Base-by-base conservation (phyloP, 805 yeast species). In the Grigorovia yakushimaensis region DNA sequence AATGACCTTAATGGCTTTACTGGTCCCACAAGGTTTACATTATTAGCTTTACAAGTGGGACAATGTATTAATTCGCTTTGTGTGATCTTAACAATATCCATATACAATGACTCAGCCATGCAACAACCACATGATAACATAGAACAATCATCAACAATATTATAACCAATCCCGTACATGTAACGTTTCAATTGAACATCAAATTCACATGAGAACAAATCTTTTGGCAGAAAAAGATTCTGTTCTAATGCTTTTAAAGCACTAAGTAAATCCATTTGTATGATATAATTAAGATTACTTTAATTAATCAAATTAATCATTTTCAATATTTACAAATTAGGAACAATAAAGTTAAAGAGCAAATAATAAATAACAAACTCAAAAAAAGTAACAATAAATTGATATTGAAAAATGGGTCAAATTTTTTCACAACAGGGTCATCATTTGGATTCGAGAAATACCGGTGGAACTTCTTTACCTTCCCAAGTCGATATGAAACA, bases 1-100 rank as follows among this genome's bases (percentile, higher is more conserved):
- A 72, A 47, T 6, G 60, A 57, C 35, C 71, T 49, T 37, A 72
- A 49, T 13, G 66, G 68, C 17, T 55, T 57, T 17, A 72, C 67
- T 10, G 73, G 61, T 1, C 61, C 62, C 15, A 70, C 45, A 11
- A 64, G 18, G 1, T 47, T 15, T 1, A 54, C 58, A 5, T 60
- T 50, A 6, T 45, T 46, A 8, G 47, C 42, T 4, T 51, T 53
- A 50, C 77, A 73, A 0, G 61, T 46, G 2, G 76, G 76, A 47
- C 77, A 73, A 5, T 46, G 45, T 15, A 56, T 50, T 1, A 42
- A n/a, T 2, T 48, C 39, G 13, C 43, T 43, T 4, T 47, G 44
- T 27, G 49, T 46, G 4, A 43, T 42, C 5, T 42, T 24, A 2
- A 22, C 39, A 10, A 58, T 49, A 36, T 51, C 53, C 18, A 49